Evolutionary conservation across 2,329 filamentous ascomycete genomes (phyloP).

Genomic region (Uncinocarpus reesii): DNA sequence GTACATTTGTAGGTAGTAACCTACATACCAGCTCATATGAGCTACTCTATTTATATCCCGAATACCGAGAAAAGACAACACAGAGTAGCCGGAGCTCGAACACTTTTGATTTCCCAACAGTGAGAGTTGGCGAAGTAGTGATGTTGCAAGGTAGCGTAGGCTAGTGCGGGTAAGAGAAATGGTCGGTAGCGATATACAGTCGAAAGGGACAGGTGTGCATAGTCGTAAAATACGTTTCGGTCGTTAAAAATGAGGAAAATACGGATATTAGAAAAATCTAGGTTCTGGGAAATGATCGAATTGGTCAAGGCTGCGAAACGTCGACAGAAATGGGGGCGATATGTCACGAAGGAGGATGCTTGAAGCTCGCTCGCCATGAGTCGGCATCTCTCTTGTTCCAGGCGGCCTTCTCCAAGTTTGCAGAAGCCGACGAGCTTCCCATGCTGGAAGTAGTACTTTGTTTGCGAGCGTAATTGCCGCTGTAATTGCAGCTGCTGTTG

Average conservation of each 20-base stretch:
- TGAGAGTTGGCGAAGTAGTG: neutral
- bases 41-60: slow-evolving; percentile 6
- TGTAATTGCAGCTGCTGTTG: slow-evolving; percentile 15
- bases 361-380: slow-evolving; percentile 7
- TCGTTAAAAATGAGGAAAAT: slow-evolving; percentile 12
- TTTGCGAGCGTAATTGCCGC: slow-evolving; percentile 27
- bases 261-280: slow-evolving; percentile 2
- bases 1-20: neutral
- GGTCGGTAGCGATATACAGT: neutral
- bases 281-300: neutral
- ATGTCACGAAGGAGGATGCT: slow-evolving; percentile 10
- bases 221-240: slow-evolving; percentile 12
- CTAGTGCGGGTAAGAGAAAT: neutral
- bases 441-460: slow-evolving; percentile 27
- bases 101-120: slow-evolving; percentile 3
- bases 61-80: neutral
- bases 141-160: neutral
- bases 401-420: neutral
- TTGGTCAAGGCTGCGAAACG: neutral
- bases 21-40: neutral
- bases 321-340: neutral
- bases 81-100: neutral
- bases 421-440: slow-evolving; percentile 11
- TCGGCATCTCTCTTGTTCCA: slow-evolving; percentile 8
- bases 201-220: neutral